Conservation (phyloP, 176 grass and related monocot genomes). For the Aegilops longissima region DNA sequence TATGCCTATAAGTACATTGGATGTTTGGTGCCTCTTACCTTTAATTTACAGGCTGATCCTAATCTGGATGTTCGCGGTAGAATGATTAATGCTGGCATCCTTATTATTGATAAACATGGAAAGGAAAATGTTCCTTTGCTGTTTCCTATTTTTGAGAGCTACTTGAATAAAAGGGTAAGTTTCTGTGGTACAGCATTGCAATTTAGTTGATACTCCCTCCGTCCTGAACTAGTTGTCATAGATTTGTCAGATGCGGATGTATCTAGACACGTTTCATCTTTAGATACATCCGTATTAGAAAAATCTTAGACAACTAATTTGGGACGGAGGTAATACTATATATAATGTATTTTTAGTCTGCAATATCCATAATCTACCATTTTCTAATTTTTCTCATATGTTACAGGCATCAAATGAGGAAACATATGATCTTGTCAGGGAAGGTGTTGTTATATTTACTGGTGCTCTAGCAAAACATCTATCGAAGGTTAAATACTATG, state of each 20-base stretch:
- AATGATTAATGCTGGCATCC: conserved; percentile 98
- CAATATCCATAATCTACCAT: not conserved
- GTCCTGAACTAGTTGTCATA: too few relatives aligned
- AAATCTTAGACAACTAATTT: too few relatives aligned
- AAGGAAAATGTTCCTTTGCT: conserved; percentile 97
- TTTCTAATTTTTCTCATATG: not conserved
- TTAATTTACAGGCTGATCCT: conserved; percentile 80
- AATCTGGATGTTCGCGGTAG: conserved; percentile 87
- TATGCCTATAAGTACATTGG: not conserved
- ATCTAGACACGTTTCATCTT: too few relatives aligned
- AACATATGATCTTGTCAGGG: conserved; percentile 94
- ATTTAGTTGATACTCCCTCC: not conserved
- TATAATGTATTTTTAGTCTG: conserved; percentile 9
- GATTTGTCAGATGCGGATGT: too few relatives aligned
- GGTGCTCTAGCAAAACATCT: conserved; percentile 98
- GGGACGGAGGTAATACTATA: not conserved
- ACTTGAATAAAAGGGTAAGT: conserved; percentile 91
- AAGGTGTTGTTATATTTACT: conserved; percentile 99
- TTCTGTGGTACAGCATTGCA: conserved; percentile 5
- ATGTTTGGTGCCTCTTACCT: conserved; percentile 17
- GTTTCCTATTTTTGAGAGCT: conserved; percentile 99
- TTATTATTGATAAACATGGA: conserved; percentile 96
- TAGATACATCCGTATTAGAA: too few relatives aligned
- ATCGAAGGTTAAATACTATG: conserved; percentile 63
- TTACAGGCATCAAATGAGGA: conserved; percentile 88